Percentiles rank a stretch among this genome's conserved stretches.
Conservation (phyloP, 768 basidiomycete genomes). For the Symmetrospora coprosmae region DNA sequence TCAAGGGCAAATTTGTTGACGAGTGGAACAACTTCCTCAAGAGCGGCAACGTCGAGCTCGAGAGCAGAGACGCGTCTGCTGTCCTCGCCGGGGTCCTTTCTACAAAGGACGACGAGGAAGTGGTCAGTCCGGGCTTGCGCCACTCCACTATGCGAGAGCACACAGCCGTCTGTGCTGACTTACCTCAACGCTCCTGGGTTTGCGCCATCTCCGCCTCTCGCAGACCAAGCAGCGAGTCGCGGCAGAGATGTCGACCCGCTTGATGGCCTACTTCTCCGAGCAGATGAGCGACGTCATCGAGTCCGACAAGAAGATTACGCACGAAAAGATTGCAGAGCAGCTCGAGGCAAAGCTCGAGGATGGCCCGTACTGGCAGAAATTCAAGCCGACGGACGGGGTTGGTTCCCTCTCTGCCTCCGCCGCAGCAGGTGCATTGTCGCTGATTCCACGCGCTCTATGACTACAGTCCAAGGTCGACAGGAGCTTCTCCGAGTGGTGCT, state of each 20-base stretch:
- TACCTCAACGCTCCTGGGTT: neutral
- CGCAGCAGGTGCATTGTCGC: neutral
- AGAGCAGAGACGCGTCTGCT: conserved; percentile 61
- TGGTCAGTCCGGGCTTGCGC: conserved; percentile 45
- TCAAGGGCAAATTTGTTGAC: conserved; percentile 65
- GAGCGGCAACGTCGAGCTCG: conserved; percentile 45
- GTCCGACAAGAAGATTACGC: conserved; percentile 74
- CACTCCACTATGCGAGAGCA: neutral
- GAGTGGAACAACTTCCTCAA: conserved; percentile 53
- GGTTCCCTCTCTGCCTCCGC: conserved; percentile 34
- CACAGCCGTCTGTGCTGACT: neutral
- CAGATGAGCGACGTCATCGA: conserved; percentile 85
- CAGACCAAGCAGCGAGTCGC: conserved; percentile 69
- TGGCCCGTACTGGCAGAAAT: conserved; percentile 71
- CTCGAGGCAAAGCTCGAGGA: conserved; percentile 85
- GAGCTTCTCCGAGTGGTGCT: conserved; percentile 79
- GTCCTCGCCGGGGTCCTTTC: conserved; percentile 66
- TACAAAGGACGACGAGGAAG: conserved; percentile 78
- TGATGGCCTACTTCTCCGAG: conserved; percentile 67
- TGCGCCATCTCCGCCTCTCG: neutral
- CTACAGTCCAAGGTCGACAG: conserved; percentile 58
- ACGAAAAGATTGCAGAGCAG: conserved; percentile 68
- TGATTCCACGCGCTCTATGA: neutral
- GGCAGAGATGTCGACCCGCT: conserved; percentile 63
- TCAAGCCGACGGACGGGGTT: conserved; percentile 58